Evolutionary conservation across 139 green algal species (phyloP), one percentile per base, ranked within the genome.

Genomic region (Chlamydomonas asymmetrica): DNA sequence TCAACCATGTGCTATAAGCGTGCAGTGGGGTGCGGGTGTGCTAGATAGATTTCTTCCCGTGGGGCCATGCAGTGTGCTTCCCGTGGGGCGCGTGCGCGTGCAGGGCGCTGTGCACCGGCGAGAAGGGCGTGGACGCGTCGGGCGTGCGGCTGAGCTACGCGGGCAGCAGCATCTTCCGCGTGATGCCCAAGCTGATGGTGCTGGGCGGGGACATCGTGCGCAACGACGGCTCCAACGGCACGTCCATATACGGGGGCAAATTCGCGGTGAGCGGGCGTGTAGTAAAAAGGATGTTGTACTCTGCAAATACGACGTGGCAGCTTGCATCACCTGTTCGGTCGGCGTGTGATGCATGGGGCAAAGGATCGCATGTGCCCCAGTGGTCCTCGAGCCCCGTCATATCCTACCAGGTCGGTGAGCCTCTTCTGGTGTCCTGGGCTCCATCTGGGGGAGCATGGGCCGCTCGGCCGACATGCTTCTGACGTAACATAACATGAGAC

Each of bases 131-230:
- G 20, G 83, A 87, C 59, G 50, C 63, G 22, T 84, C 56, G 20
- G 79, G 81, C 37, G 90, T 89, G 76, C 65, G 83, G 39, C 71
- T 94, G 81, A 88, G 93, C 75, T 92, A 88, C 79, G 86, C 87
- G 79, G 78, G 79, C 35, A 52, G 13, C 31, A 49, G 6, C 25
- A 88, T 94, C 66, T 85, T 92, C 72, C 81, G 90, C 37, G 78
- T 92, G 13, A 78, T 89, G 2, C 83, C 74, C 27, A 79, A 74
- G 22, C 89, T 90, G 63, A 56, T 85, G n/a, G 70, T 49, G 1
- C 87, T 91, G 59, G 85, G 85, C 16, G 87, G 85, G 0, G 85
- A 92, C 64, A 78, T 92, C 34, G 80, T 88, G 0, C 32, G 63
- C 9, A 63, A 69, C 5, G 85, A 94, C 74, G 89, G 89, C 54